A percentile compares a stretch with the other conserved stretches of the same genome.
phyloP scores from a whole-genome alignment of 2,329 filamentous ascomycete genomes.

The Colletotrichum melonis region DNA sequence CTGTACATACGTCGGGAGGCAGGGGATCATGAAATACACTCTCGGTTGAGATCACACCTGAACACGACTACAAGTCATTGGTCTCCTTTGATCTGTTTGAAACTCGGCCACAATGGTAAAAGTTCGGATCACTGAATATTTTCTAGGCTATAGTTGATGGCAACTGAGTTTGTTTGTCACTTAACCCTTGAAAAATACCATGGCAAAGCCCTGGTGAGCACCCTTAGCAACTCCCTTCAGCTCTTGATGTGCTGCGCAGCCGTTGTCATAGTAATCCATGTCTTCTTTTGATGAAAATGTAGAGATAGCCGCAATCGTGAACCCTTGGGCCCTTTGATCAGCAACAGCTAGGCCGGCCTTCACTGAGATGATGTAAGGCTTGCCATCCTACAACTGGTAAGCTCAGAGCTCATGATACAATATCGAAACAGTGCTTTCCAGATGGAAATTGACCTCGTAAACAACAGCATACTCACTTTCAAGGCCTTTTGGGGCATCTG shows the following conservation, averaged over 20 bases:
- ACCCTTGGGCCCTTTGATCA: slow-evolving; percentile 68
- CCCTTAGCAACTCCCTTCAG: slow-evolving; percentile 46
- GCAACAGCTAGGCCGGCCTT: slow-evolving; percentile 59
- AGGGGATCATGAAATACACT: too few relatives aligned
- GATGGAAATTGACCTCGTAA: background rate
- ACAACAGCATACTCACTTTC: slow-evolving; percentile 40
- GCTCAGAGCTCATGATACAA: background rate
- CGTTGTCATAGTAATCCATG: slow-evolving; percentile 71
- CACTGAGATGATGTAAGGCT: slow-evolving; percentile 68
- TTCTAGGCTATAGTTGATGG: background rate
- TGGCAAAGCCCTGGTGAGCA: slow-evolving; percentile 55
- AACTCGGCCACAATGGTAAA: too few relatives aligned
- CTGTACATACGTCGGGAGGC: too few relatives aligned
- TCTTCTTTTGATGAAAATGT: slow-evolving; percentile 68
- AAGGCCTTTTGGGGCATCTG: slow-evolving; percentile 45
- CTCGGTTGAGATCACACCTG: too few relatives aligned
- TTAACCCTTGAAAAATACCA: slow-evolving; percentile 59
- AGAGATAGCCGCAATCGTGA: slow-evolving; percentile 66
- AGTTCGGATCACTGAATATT: too few relatives aligned
- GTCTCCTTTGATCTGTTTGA: too few relatives aligned
- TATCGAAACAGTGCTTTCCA: background rate
- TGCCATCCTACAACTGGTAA: slow-evolving; percentile 61
- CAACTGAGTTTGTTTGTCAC: background rate
- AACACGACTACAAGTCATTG: too few relatives aligned
- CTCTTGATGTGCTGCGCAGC: slow-evolving; percentile 46